Conservation (phyloP, 2,329 filamentous ascomycete species). For the Penicillium nordicum region DNA sequence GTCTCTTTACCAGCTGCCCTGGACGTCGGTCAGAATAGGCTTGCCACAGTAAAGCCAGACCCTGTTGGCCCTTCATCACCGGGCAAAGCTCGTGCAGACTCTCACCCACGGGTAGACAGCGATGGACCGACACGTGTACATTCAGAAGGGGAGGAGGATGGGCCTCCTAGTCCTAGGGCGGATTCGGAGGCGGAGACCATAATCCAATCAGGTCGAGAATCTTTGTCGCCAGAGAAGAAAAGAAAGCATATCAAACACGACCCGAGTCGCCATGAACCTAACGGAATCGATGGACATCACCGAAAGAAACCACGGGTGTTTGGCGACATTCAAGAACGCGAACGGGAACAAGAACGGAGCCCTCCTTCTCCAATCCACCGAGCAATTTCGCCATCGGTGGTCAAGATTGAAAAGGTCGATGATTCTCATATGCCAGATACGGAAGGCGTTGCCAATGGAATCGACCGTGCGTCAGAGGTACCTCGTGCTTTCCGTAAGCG, state of each 20-base stretch:
- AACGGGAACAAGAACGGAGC: constrained; percentile 19
- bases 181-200: constrained; percentile 51
- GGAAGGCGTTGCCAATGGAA: constrained; percentile 14
- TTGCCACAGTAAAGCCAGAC: constrained; percentile 33
- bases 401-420: constrained; percentile 39
- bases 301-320: constrained; percentile 32
- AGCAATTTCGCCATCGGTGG: constrained; percentile 31
- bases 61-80: constrained; percentile 23
- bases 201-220: constrained; percentile 47
- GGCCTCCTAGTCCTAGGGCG: constrained; percentile 38
- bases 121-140: constrained; percentile 26
- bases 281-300: constrained; percentile 27
- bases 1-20: constrained; percentile 39
- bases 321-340: constrained; percentile 19
- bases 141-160: constrained; percentile 33
- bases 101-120: constrained; percentile 15
- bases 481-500: constrained; percentile 32
- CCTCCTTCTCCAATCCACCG: constrained; percentile 27
- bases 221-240: constrained; percentile 47
- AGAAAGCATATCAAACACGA: constrained; percentile 42
- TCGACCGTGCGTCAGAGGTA: constrained; percentile 14
- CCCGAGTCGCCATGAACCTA: constrained; percentile 25
- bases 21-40: constrained; percentile 32
- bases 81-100: constrained; percentile 18
- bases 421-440: constrained; percentile 25